These are phyloP conservation scores for Xylaria curta DNA, from an alignment of 495 filamentous ascomycete species.

Conservation along the genomic window DNA sequence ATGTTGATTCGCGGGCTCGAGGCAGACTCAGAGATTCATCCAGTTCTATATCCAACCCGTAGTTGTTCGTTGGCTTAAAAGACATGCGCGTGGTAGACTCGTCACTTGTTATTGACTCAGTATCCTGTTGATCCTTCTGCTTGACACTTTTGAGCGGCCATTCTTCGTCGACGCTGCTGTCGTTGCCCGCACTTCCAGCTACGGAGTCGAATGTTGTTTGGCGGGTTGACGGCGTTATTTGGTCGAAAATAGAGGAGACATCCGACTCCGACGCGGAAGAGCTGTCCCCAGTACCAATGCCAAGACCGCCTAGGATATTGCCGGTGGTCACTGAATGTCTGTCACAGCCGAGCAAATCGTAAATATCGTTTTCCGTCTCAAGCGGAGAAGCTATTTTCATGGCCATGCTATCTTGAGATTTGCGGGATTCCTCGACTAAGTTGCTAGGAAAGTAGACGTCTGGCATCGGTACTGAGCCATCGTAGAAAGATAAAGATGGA, in stretches of 20 bases:
- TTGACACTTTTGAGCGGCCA: neutral
- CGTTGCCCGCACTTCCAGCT: neutral
- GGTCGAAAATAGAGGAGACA: slow-evolving; percentile 16
- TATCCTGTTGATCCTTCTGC: neutral
- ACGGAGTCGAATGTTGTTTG: slow-evolving; percentile 4
- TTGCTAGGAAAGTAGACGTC: neutral
- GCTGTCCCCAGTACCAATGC: neutral
- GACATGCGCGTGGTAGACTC: neutral
- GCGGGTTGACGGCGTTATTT: slow-evolving; percentile 11
- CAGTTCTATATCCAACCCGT: neutral
- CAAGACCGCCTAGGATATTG: neutral
- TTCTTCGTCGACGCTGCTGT: neutral
- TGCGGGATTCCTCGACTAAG: neutral
- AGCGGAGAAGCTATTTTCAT: slow-evolving; percentile 1
- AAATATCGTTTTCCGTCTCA: slow-evolving; percentile 20
- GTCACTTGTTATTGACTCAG: neutral
- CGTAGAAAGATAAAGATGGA: neutral
- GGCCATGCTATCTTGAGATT: neutral
- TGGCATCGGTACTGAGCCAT: neutral
- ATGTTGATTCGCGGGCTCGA: neutral
- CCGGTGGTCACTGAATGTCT: neutral
- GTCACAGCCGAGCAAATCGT: slow-evolving; percentile 13
- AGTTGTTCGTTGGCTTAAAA: neutral
- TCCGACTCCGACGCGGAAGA: slow-evolving; percentile 18
- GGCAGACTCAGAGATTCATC: neutral